A percentile compares a stretch with the other conserved stretches of the same genome.
These are phyloP conservation scores for Boletus sp. DNA, from an alignment of 768 basidiomycete genomes.

Conservation along the genomic window DNA sequence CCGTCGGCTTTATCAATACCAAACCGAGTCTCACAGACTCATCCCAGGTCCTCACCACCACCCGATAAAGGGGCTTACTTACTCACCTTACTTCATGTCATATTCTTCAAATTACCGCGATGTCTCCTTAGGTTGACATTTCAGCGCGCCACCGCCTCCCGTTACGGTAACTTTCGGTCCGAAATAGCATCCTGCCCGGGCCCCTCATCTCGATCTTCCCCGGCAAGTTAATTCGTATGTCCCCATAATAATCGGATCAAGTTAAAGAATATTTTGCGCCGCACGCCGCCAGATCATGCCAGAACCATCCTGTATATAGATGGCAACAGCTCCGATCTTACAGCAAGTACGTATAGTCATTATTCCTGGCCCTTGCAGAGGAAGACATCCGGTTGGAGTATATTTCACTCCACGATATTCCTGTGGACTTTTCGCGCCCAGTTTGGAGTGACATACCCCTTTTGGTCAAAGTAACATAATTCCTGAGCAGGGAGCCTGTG, in stretches of 20 bases:
- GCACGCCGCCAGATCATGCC: neutral
- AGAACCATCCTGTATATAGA: neutral
- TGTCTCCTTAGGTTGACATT: neutral
- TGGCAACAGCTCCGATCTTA: neutral
- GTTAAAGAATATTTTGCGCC: neutral
- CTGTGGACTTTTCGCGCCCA: neutral
- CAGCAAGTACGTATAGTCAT: constrained; percentile 1
- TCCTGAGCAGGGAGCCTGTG: constrained; percentile 3
- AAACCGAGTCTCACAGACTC: neutral
- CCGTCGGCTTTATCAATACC: neutral
- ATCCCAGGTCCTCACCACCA: neutral
- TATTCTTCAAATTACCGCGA: neutral
- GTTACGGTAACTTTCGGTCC: neutral
- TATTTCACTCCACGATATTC: neutral
- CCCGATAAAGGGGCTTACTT: neutral
- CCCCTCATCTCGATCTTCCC: neutral
- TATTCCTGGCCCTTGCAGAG: neutral
- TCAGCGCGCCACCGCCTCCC: neutral
- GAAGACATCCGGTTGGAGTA: neutral
- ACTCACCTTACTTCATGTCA: neutral
- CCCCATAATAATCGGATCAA: constrained; percentile 12
- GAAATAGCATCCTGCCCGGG: neutral
- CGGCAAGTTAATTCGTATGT: neutral
- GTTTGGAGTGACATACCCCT: neutral
- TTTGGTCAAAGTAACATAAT: neutral